Conservation (phyloP, 2,329 filamentous ascomycete species). For the Aspergillus sojae region DNA sequence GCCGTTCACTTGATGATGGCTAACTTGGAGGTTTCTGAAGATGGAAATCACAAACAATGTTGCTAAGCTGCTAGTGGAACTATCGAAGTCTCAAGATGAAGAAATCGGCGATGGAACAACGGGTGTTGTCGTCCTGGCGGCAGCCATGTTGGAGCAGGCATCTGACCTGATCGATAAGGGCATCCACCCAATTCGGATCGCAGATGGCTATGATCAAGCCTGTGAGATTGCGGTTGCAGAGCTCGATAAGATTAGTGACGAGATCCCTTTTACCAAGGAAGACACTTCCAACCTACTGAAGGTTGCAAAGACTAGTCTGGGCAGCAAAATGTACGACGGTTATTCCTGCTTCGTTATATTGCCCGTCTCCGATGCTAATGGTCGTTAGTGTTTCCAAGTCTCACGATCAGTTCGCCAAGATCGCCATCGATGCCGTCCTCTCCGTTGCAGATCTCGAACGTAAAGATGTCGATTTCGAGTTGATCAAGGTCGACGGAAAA, state of each 20-base stretch:
- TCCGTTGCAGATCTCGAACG: conserved; percentile 94
- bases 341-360: conserved; percentile 18
- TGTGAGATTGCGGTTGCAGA: conserved; percentile 95
- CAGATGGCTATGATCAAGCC: conserved; percentile 95
- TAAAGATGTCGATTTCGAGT: conserved; percentile 96
- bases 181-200: conserved; percentile 97
- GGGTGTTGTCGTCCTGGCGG: conserved; percentile 93
- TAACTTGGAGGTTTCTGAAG: conserved; percentile 46
- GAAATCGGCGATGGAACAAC: conserved; percentile 99
- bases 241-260: conserved; percentile 90
- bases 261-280: conserved; percentile 79
- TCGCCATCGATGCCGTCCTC: conserved; percentile 94
- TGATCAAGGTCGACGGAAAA: conserved; percentile 99
- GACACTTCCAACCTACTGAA: conserved; percentile 85
- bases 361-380: neutral
- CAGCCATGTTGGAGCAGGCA: conserved; percentile 92
- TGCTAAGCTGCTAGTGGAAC: conserved; percentile 91
- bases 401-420: conserved; percentile 96
- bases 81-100: conserved; percentile 98
- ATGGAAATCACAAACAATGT: conserved; percentile 99
- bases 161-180: conserved; percentile 99
- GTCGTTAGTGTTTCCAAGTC: conserved; percentile 78
- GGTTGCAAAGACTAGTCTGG: conserved; percentile 92
- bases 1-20: conserved; percentile 7
- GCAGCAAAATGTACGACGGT: conserved; percentile 77